Base-by-base conservation (phyloP, 371 early-diverging fungal genomes). In the Mortierella sp. region DNA sequence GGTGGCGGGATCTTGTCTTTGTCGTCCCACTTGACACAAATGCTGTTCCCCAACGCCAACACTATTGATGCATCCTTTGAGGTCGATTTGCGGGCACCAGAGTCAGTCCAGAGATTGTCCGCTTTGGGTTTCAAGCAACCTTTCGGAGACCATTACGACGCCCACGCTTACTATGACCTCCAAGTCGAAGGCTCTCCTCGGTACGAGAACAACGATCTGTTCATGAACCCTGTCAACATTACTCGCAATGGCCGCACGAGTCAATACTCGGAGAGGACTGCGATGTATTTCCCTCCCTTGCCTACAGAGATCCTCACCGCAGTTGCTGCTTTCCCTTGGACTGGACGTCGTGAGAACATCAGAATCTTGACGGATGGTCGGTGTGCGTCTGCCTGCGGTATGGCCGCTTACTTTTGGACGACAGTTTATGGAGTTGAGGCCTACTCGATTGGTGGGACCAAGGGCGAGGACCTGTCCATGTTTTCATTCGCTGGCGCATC, bases 331-430 rank as follows among this genome's bases (percentile, higher is more conserved):
- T 79, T 54, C 60, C 81, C 84, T 11, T 85, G 85, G 85, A 71
- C 82, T 0, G 74, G 75, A 31, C 73, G 77, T 28, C 68, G 80
- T 0, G 54, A 72, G 44, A 80, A 78, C 55, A 54, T 81, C 24
- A 68, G 76, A 14, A 73, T 84, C 65, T 21, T 84, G 70, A 65
- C 79, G 0, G 84, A 84, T 19, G 84, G 84, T 14, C 81, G 81
- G 14, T 84, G 84, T 38, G 84, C 81, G 38, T 84, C 84, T 21
- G 74, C 84, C 1, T 84, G 84, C 24, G 79, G 76, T 13, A 44
- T 81, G 74, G 55, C 81, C 6, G 9, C 73, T 4, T 44, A 76
- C 38, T 54, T 48, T 47, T 75, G 81, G 24, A 38, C 50, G 11
- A 44, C 24, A 7, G 38, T 42, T 45, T 58, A 79, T 19, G 76